Evolutionary conservation across 2,329 filamentous ascomycete genomes (phyloP), one percentile per base, ranked within the genome.

Genomic region (Xylaria sp.): DNA sequence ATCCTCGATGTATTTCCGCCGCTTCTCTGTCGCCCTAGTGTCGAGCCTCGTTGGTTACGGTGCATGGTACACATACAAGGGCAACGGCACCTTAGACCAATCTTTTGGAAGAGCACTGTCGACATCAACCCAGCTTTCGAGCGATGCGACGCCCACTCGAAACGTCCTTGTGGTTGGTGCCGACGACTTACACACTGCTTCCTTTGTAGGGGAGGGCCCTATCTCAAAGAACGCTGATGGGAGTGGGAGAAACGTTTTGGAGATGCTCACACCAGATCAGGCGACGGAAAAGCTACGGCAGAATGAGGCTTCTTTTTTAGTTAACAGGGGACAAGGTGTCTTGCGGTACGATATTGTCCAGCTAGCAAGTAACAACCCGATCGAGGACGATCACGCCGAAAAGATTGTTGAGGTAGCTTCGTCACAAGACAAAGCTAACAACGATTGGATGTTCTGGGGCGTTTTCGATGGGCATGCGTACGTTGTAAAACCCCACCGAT

Each of bases 401-500:
- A 97, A 97, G 86, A 97, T 98, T 76, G 93, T 99, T 56, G 93
- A 98, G 80, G 89, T 97, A 9, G 92, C 93, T 4, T 86, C 87
- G 62, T 87, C 75, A 81, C 75, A 77, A 26, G 74, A 78, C 40
- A 79, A 86, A 17, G 72, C 85, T 20, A 89, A 85, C 67, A 93
- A 88, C 70, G 97, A 99, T 81, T 99, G 96, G 96, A 98, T 98
- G 94, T 99, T 99, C 80, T 99, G 97, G 96, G 96, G 94, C 66
- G 94, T 99, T 20, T 99, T 98, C 80, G 96, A 99, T 78, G 96
- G 96, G 0, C 96, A 99, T 81, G 93, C 93, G 93, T 95, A 83
- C 81, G 88, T 87, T 69, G 31, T 13, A 63, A 36, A 31, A 36
- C 46, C 42, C 9, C 31, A 23, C 6, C 51, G 10, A 20, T 28